Percentiles rank a stretch among this genome's conserved stretches.
phyloP scores from a whole-genome alignment of 139 green algal genomes.

The Chlamydomonas applanata region DNA sequence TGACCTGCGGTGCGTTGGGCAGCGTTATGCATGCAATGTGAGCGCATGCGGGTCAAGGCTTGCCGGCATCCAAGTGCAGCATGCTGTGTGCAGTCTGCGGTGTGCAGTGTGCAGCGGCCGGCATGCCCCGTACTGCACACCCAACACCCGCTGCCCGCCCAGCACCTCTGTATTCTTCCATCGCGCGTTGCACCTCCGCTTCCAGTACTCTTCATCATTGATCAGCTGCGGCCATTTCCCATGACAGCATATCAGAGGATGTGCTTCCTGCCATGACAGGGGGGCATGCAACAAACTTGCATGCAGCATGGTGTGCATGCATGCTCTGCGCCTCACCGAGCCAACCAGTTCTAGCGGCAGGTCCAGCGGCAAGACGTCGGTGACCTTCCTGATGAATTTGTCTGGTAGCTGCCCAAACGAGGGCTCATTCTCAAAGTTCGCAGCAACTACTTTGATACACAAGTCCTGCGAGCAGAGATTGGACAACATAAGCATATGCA shows the following conservation, averaged over 20 bases:
- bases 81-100: no score
- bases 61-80: no score
- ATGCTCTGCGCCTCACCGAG: conserved; percentile 26
- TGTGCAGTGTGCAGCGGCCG: no score
- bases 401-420: conserved; percentile 49
- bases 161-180: conserved; percentile 73
- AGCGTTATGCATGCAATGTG: background rate
- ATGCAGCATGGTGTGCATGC: no score
- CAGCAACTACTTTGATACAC: conserved; percentile 59
- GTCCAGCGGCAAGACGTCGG: conserved; percentile 61
- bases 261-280: no score
- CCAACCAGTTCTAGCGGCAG: conserved; percentile 74
- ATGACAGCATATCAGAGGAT: background rate
- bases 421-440: conserved; percentile 54
- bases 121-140: no score
- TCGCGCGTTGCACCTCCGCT: conserved; percentile 37
- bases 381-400: conserved; percentile 53
- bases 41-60: no score
- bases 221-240: conserved; percentile 42
- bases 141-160: no score
- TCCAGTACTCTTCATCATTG: conserved; percentile 76
- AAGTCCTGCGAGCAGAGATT: conserved; percentile 44
- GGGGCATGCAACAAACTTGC: no score
- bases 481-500: no score
- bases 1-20: conserved; percentile 18